Evolutionary conservation across 371 early-diverging fungal genomes (phyloP), one percentile per base, ranked within the genome.

Genomic region (Rhizopus microsporus): DNA sequence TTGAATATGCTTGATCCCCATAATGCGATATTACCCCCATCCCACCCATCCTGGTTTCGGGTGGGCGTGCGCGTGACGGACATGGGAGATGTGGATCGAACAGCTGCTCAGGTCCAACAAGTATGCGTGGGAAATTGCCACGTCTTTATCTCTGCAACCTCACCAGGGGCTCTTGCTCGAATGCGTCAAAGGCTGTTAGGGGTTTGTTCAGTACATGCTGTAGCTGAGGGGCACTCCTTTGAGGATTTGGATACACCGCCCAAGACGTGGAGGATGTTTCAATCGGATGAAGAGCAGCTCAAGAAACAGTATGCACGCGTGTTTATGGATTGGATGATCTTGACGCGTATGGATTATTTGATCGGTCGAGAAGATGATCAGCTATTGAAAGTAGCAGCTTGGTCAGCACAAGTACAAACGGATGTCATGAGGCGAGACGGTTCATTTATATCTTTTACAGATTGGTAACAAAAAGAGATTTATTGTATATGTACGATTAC

Each of bases 341-440:
- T 79, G n/a, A 62, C 73, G 1, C 60, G 77, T 3, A 72, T 76
- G 77, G 76, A 79, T 61, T 65, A 67, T 60, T 62, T 79, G 17
- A 46, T 79, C 1, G 80, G 80, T 0, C 34, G 44, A 9, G 34
- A 62, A 16, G 52, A 59, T 2, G 76, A 75, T 48, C 46, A 16
- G 1, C 70, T 67, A 10, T 32, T 74, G 9, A 67, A 65, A 38
- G 72, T 71, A 10, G 74, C 77, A 7, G 77, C 77, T 9, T 75
- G 76, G 77, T 67, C 71, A 12, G 77, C 80, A 32, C 80, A 79
- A 42, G 78, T 74, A 0, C 59, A 71, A 35, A 72, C 75, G 0
- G 74, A 74, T 45, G 42, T 66, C 37, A 42, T 46, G 44, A 35
- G 29, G 34, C 6, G 7, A 15, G n/a, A 49, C 33, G n/a, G 50